A percentile compares a stretch with the other conserved stretches of the same genome.
Evolutionary conservation across 1,139 yeast species (phyloP).

Genomic region (Yamadazyma pseudoaaseri): DNA sequence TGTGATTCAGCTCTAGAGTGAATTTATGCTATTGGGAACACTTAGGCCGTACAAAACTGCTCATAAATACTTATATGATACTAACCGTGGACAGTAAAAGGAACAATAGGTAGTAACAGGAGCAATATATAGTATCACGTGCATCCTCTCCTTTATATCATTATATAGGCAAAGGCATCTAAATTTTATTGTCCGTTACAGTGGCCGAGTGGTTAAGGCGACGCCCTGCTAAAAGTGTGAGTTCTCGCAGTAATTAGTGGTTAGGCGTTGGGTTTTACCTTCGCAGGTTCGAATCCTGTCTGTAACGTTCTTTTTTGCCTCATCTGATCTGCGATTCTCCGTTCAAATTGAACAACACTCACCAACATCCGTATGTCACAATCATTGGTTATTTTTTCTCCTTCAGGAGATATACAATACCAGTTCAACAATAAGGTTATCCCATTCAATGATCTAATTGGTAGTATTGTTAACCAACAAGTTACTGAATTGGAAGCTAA

Average conservation of each 20-base stretch:
- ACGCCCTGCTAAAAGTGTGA: constrained; percentile 58
- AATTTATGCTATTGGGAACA: too few species aligned
- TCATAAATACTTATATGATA: too few species aligned
- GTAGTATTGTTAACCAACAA: constrained; percentile 38
- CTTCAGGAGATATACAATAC: constrained; percentile 39
- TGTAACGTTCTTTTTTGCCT: constrained; percentile 59
- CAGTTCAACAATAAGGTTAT: constrained; percentile 36
- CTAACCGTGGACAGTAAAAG: too few species aligned
- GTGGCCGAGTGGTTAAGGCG: constrained; percentile 92
- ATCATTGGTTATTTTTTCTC: constrained; percentile 34
- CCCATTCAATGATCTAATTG: constrained; percentile 43
- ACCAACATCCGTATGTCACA: constrained; percentile 23
- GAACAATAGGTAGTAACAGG: too few species aligned
- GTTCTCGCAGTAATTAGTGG: constrained; percentile 7
- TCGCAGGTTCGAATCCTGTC: constrained; percentile 92
- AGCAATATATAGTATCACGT: too few species aligned
- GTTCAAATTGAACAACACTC: background rate
- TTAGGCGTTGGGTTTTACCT: constrained; percentile 79
- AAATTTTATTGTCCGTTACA: too few species aligned
- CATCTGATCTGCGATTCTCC: background rate
- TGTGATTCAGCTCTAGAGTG: too few species aligned
- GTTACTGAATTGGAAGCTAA: constrained; percentile 31
- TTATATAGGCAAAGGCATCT: too few species aligned
- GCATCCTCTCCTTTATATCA: too few species aligned
- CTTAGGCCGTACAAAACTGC: too few species aligned